Base-by-base conservation (phyloP, 208 protist species). In the Phytomonas sp. region DNA sequence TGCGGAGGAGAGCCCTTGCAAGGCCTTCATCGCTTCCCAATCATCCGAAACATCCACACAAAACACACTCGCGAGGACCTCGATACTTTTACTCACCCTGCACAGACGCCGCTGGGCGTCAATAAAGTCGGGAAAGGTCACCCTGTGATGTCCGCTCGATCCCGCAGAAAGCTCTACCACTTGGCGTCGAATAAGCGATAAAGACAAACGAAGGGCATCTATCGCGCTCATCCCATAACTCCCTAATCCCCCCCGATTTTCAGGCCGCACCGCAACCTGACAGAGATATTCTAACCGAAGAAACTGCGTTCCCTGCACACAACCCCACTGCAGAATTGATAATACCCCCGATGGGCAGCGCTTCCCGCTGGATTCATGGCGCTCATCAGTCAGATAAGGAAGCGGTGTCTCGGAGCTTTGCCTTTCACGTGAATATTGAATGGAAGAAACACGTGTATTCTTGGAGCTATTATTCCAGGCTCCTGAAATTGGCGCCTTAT, bases 221-320 rank as follows among this genome's bases (percentile, higher is more conserved):
- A 92, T 78, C 8, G 86, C 84, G 69, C 84, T 80, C 67, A 73
- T 77, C 10, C 89, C 89, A 74, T 94, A 94, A 69, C 78, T 82
- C 31, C 89, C 89, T n/a, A 94, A 77, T 30, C 70, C 72, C 11
- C 73, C 77, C 1, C 76, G 81, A 68, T 77, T 65, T n/a, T 75
- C 63, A 34, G 73, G 68, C 42, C 70, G 66, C 30, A 79, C 75
- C 0, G 86, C 75, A 16, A 85, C 72, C 0, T 69, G 75, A 73
- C 84, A 90, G 11, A 94, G 79, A 7, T 76, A 73, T 8, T 75
- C 64, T 29, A 94, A 74, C 8, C 86, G 82, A 52, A 87, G 71
- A 29, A 92, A 80, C 26, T 92, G 72, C 69, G 89, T 94, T 6
- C 89, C 89, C 42, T 71, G 78, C 16, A 77, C 64, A 64, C 89